Percentiles rank a stretch among this genome's conserved stretches.
These are phyloP conservation scores for Aureobasidium sp. DNA, from an alignment of 2,329 filamentous ascomycete genomes.

Conservation along the genomic window DNA sequence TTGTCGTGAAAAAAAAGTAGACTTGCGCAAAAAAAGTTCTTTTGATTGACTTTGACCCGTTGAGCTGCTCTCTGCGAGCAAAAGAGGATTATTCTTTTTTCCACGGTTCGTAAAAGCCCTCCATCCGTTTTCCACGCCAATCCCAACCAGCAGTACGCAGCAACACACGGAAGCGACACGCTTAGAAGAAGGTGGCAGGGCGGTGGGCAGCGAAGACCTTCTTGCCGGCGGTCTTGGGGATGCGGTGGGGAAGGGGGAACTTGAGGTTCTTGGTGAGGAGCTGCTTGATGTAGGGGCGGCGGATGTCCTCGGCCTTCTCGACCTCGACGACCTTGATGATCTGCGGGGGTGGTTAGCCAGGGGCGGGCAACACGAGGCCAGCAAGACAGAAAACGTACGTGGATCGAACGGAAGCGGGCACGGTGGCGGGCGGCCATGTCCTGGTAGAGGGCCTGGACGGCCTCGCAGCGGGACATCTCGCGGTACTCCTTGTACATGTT, in stretches of 20 bases:
- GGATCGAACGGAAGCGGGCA: slow-evolving; percentile 94
- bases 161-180: slow-evolving; percentile 25
- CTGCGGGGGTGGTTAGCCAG: slow-evolving; percentile 40
- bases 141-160: slow-evolving; percentile 10
- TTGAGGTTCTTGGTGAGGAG: slow-evolving; percentile 89
- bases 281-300: slow-evolving; percentile 99
- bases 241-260: slow-evolving; percentile 97
- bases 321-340: slow-evolving; percentile 98
- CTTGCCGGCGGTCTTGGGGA: slow-evolving; percentile 73
- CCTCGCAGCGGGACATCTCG: slow-evolving; percentile 92
- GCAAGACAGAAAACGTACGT: slow-evolving; percentile 61
- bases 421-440: slow-evolving; percentile 99
- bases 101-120: slow-evolving; percentile 1
- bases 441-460: slow-evolving; percentile 95
- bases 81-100: background rate
- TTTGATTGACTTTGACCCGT: slow-evolving; percentile 1
- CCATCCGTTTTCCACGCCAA: slow-evolving; percentile 3
- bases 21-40: slow-evolving; percentile 7
- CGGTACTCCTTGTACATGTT: slow-evolving; percentile 99
- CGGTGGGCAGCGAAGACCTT: slow-evolving; percentile 91
- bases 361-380: background rate
- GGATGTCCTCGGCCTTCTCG: slow-evolving; percentile 88
- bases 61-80: background rate
- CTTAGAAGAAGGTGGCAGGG: slow-evolving; percentile 96
- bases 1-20: background rate